Base-by-base conservation (phyloP, 257 asterid genomes). In the Jasminum sambac region DNA sequence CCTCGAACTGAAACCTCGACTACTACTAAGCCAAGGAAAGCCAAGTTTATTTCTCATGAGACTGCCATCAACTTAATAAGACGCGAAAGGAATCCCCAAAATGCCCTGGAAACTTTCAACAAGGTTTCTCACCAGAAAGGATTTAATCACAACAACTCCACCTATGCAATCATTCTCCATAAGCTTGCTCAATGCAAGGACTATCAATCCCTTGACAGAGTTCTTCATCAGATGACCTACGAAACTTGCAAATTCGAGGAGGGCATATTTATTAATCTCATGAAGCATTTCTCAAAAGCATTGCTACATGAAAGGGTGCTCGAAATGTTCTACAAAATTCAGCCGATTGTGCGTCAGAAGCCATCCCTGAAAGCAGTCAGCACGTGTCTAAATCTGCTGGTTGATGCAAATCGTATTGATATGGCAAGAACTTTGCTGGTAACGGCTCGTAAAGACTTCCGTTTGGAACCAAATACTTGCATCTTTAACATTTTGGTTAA, bases 201-300 rank as follows among this genome's bases (percentile, higher is more conserved):
- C 64, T 89, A 86, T 60, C 77, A 78, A 77, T 76, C 78, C 65
- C 75, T 91, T 21, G 93, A 89, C 68, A 84, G 73, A 62, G 85
- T 91, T 73, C 88, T 94, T 80, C 90, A 83, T 73, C 95, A 75
- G 74, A 94, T 94, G 99, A 79, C 84, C 63, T 86, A 87, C 3
- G 99, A 91, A 84, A 88, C 97, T 57, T 94, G 99, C 87, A 84
- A 78, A 77, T 94, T 94, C 79, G 80, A 86, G 41, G 97, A 94
- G 75, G 96, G 97, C 66, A 43, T 94, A 75, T 94, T 91, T 74
- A 72, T 91, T 14, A 86, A 89, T 81, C 97, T 94, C 73, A 94
- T 94, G 99, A 89, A 86, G 84, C 96, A 85, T 83, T 91, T 84
- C 81, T 83, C 98, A 0, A 91, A 73, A 77, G 83, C 84, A 6